Evolutionary conservation across 768 basidiomycete species (phyloP).

Genomic region (Auriscalpium microsporum): DNA sequence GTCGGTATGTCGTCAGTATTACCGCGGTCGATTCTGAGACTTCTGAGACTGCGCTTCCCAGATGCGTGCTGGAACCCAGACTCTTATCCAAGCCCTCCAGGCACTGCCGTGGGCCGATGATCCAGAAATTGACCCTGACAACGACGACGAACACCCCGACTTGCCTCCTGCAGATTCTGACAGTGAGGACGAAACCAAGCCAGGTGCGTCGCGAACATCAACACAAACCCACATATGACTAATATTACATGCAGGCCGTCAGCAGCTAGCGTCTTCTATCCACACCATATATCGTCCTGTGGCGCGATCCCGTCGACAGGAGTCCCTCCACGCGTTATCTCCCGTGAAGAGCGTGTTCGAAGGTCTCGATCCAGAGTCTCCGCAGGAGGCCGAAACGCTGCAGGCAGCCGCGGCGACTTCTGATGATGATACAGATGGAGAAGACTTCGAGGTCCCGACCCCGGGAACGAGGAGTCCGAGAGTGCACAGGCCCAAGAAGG

Average conservation of each 20-base stretch:
- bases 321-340: slow-evolving; percentile 14
- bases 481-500: slow-evolving; percentile 4
- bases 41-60: slow-evolving; percentile 24
- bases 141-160: slow-evolving; percentile 51
- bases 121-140: slow-evolving; percentile 62
- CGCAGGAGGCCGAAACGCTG: slow-evolving; percentile 1
- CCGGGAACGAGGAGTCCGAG: slow-evolving; percentile 1
- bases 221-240: background rate
- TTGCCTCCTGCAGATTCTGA: slow-evolving; percentile 40
- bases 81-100: slow-evolving; percentile 81
- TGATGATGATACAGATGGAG: slow-evolving; percentile 16
- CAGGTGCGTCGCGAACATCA: slow-evolving; percentile 13
- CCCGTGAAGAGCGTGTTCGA: slow-evolving; percentile 13
- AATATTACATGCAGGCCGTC: slow-evolving; percentile 22
- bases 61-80: slow-evolving; percentile 86
- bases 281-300: slow-evolving; percentile 81
- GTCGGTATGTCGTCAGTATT: slow-evolving; percentile 43
- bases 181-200: slow-evolving; percentile 56
- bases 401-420: background rate
- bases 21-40: background rate
- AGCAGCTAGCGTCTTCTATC: slow-evolving; percentile 70
- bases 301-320: slow-evolving; percentile 50
- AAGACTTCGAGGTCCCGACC: slow-evolving; percentile 15
- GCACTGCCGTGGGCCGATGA: slow-evolving; percentile 72
- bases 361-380: background rate